phyloP scores from a whole-genome alignment of 2,329 filamentous ascomycete genomes.

The Berkeleyomyces rouxiae region DNA sequence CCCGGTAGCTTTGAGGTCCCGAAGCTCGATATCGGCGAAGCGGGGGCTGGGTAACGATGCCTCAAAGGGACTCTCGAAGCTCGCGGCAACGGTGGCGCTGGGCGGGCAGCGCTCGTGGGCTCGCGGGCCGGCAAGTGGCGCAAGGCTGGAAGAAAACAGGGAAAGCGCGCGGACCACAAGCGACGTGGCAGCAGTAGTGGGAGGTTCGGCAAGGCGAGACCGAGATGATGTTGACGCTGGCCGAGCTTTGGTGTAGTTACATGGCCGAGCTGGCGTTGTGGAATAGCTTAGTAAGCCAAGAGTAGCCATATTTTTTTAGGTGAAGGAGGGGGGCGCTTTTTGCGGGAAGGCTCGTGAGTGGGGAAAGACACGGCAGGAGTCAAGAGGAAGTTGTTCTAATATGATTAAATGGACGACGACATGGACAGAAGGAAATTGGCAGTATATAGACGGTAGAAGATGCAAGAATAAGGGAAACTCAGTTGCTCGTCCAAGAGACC shows the following conservation, averaged over 20 bases:
- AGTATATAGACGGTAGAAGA: neutral
- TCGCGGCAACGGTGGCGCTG: neutral
- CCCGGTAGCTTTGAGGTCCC: too few species aligned
- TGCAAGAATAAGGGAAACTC: neutral
- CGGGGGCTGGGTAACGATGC: too few species aligned
- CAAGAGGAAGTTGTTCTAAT: neutral
- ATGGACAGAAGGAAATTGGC: neutral
- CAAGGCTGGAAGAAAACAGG: neutral
- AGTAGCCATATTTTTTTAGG: neutral
- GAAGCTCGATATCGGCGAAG: too few species aligned
- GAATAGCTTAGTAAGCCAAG: conserved; percentile 9
- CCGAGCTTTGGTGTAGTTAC: neutral
- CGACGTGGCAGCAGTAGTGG: neutral
- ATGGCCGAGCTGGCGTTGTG: neutral
- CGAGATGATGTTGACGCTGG: neutral
- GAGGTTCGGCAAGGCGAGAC: neutral
- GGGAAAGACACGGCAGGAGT: neutral
- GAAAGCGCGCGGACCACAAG: neutral
- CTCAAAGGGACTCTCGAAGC: too few species aligned
- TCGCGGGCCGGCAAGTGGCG: neutral
- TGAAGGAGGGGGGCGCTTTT: neutral
- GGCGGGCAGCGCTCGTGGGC: neutral
- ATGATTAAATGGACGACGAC: neutral
- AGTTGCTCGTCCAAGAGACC: too few species aligned
- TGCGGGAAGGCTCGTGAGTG: neutral